Evolutionary conservation across 306 rosid species (phyloP), one percentile per base, ranked within the genome.

Genomic region (Oemleria cerasiformis): DNA sequence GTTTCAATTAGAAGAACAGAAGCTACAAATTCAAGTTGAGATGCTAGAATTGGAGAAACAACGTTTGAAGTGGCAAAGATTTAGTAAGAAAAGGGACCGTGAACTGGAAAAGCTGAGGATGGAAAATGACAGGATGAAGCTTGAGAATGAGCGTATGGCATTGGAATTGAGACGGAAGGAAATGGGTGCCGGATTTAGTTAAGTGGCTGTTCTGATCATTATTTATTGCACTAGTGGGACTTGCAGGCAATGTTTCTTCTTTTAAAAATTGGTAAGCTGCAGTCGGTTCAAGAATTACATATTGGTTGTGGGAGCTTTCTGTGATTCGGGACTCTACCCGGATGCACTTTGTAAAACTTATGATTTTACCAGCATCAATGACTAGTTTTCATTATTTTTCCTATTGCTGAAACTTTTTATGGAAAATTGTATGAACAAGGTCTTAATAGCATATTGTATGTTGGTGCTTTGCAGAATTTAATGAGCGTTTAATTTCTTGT

Each of bases 81-180:
- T 88, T 78, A 85, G 87, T 70, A 84, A 83, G 90, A 92, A 87
- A 80, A 81, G 87, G 71, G 98, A 92, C 78, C 85, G 79, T 12
- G 96, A 92, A 70, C 71, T 92, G 84, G 98, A 92, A 76, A 85
- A 84, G 87, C 49, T 88, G 85, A 88, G 86, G 84, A 68, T 88
- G 90, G 91, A 81, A 73, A 92, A 92, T 44, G 96, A 87, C 73
- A 88, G 86, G 76, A 90, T 92, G 97, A 90, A 83, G 86, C 86
- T 88, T 42, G 97, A 92, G 73, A 92, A 92, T 55, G 93, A 92
- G 69, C 88, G 87, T 2, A 56, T 87, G 72, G 81, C 82, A 41
- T 78, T 92, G 56, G 93, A 92, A 71, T 72, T 92, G 53, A 92
- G 85, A 84, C 85, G 66, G 50, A 88, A 84, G 82, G 90, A 90